Base-by-base conservation (phyloP, 768 basidiomycete species). In the Pulveroboletus sp. region DNA sequence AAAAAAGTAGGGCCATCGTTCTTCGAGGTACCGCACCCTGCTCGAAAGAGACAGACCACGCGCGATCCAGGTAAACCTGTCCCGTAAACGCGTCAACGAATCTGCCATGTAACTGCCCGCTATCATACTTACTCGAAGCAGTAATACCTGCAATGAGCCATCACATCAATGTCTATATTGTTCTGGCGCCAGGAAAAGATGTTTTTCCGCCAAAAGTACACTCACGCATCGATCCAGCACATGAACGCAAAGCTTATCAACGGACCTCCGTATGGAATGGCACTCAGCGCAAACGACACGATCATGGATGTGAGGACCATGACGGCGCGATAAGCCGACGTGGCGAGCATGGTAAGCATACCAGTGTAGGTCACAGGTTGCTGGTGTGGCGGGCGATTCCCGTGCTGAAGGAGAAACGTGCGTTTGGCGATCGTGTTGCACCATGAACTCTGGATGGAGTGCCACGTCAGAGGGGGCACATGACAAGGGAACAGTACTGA, bases 201-300 rank as follows among this genome's bases (percentile, higher is more conserved):
- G 16, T 16, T 29, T 36, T 12, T 52, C 40, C 17, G 31, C 38
- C n/a, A 44, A 25, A 31, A 27, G 46, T 16, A n/a, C 10, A 85
- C 90, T 77, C 67, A 93, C 86, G 91, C 76, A 64, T 94, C 85
- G 38, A 93, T 76, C 86, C 91, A 90, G 59, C 88, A 92, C 49
- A 91, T 69, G 61, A 91, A 94, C 6, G 79, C 63, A 61, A 91
- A 88, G 23, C 81, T 79, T 6, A 76, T 67, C 2, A 72, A 50
- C 1, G 78, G 72, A 9, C 92, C 92, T 12, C 84, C 67, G 47
- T 77, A 72, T 3, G 92, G 92, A 17, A 90, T 72, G 43, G 75
- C 72, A 6, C 74, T 70, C 27, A 94, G 71, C 14, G 75, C 74
- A 50, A 86, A 82, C 5, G 85, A 86, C 17, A 91, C 70, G 8